phyloP scores from a whole-genome alignment of 2,329 filamentous ascomycete species.

The Geosmithia flava region DNA sequence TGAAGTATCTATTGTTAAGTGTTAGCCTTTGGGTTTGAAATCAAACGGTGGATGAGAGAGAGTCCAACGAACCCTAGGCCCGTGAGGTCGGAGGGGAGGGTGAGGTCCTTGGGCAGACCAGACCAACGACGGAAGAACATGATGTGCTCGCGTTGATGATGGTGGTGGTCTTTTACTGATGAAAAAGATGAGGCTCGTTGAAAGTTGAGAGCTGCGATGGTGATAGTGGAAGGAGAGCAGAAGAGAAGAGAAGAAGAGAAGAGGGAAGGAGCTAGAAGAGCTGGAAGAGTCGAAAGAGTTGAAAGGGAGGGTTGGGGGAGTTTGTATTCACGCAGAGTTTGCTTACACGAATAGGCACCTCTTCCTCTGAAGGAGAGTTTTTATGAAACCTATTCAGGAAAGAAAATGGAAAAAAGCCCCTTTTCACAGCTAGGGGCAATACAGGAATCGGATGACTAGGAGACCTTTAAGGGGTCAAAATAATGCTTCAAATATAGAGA shows the following conservation, averaged over 20 bases:
- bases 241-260: not conserved
- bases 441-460: no score
- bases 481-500: no score
- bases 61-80: constrained; percentile 51
- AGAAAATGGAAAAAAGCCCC: no score
- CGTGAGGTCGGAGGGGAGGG: constrained; percentile 52
- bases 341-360: no score
- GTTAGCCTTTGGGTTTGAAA: not conserved
- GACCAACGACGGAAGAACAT: constrained; percentile 65
- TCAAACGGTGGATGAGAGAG: not conserved
- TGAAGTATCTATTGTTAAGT: constrained; percentile 51
- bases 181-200: not conserved
- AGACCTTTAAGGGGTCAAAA: not conserved
- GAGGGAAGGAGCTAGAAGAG: not conserved
- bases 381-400: no score
- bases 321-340: no score
- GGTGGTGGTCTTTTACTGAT: not conserved
- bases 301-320: not conserved
- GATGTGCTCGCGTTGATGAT: constrained; percentile 1
- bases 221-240: not conserved
- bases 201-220: not conserved
- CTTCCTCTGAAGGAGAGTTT: no score
- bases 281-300: not conserved
- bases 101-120: constrained; percentile 57
- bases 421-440: no score